Conservation (phyloP, 192 early-diverging fungal genomes). For the Coemansia sp. region DNA sequence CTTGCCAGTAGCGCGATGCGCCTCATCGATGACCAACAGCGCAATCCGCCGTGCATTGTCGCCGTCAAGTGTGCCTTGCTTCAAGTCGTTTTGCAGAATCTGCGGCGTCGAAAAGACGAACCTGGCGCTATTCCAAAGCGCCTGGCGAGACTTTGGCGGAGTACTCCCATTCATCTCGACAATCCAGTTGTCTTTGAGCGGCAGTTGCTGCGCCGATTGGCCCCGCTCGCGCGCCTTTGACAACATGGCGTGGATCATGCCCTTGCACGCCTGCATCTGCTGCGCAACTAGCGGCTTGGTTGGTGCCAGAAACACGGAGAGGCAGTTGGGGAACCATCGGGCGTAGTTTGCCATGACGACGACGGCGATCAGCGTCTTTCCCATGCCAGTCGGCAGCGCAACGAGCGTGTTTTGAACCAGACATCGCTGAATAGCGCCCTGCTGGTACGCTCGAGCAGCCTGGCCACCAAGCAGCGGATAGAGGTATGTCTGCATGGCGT, state of each 20-base stretch:
- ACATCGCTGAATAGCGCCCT: slow-evolving; percentile 76
- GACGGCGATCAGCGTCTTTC: slow-evolving; percentile 95
- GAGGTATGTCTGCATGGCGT: slow-evolving; percentile 43
- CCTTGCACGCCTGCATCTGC: slow-evolving; percentile 87
- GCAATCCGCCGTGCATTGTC: slow-evolving; percentile 62
- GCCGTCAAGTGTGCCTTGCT: slow-evolving; percentile 60
- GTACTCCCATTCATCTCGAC: slow-evolving; percentile 69
- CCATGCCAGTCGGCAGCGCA: slow-evolving; percentile 81
- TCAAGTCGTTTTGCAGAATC: slow-evolving; percentile 84
- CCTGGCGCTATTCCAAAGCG: slow-evolving; percentile 66
- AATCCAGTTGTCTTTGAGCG: slow-evolving; percentile 21
- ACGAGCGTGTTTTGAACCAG: slow-evolving; percentile 88
- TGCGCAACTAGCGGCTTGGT: slow-evolving; percentile 91
- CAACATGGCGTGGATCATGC: slow-evolving; percentile 76
- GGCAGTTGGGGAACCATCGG: slow-evolving; percentile 88
- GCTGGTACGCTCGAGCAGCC: slow-evolving; percentile 81
- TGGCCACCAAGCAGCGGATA: slow-evolving; percentile 50
- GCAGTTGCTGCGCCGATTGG: neutral
- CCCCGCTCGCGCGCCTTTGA: slow-evolving; percentile 58
- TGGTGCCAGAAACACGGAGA: slow-evolving; percentile 90
- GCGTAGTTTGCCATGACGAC: slow-evolving; percentile 92
- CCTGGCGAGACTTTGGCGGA: slow-evolving; percentile 56
- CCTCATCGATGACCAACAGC: slow-evolving; percentile 89
- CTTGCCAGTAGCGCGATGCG: slow-evolving; percentile 84
- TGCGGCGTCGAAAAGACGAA: slow-evolving; percentile 92